Evolutionary conservation across 805 yeast genomes (phyloP).

Genomic region (Lipomyces yamanashiensis): DNA sequence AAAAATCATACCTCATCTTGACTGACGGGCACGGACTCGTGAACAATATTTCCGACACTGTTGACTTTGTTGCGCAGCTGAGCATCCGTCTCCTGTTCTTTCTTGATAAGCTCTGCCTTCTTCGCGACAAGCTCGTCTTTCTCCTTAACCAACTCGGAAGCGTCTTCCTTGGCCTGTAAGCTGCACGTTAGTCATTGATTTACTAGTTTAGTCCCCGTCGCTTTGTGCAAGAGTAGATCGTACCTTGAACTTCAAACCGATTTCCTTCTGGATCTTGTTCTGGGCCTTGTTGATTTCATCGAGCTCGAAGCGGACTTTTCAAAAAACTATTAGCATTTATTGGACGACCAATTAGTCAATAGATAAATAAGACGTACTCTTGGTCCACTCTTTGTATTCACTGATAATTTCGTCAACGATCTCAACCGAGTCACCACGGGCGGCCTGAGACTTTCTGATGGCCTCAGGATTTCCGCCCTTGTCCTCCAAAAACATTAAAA

Average conservation of each 20-base stretch:
- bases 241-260: constrained; percentile 82
- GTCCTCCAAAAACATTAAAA: constrained; percentile 87
- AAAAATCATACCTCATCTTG: constrained; percentile 63
- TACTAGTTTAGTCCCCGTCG: background rate
- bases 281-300: constrained; percentile 88
- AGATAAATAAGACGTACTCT: constrained; percentile 45
- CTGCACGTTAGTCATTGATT: background rate
- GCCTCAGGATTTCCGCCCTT: constrained; percentile 95
- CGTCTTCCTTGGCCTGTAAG: constrained; percentile 82
- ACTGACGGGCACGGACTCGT: constrained; percentile 85
- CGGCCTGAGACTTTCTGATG: constrained; percentile 85
- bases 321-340: background rate
- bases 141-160: constrained; percentile 76
- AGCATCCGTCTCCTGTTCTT: constrained; percentile 80
- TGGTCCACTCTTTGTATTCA: constrained; percentile 92
- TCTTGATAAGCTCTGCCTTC: constrained; percentile 66
- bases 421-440: constrained; percentile 94
- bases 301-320: constrained; percentile 71
- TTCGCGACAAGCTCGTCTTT: constrained; percentile 75
- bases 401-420: constrained; percentile 91
- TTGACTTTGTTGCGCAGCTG: constrained; percentile 79
- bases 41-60: constrained; percentile 92
- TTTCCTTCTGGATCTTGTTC: constrained; percentile 89
- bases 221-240: background rate
- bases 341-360: background rate